A percentile compares a stretch with the other conserved stretches of the same genome.
Evolutionary conservation across 306 rosid species (phyloP).

Genomic region (Pueraria montana): DNA sequence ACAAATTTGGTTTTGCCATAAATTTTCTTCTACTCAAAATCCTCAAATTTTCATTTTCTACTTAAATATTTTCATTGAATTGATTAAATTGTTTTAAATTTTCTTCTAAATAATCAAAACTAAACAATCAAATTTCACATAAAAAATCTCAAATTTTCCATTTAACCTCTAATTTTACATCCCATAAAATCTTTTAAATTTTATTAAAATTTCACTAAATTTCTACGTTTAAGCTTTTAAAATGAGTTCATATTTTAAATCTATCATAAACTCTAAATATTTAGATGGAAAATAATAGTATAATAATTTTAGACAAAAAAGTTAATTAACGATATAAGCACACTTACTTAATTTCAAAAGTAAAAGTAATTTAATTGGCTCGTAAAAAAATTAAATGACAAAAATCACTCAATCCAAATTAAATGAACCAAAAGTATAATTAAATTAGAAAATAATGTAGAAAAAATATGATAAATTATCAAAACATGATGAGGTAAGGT

Average conservation of each 20-base stretch:
- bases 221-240: background rate
- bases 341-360: background rate
- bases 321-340: background rate
- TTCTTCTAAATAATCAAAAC: background rate
- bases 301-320: background rate
- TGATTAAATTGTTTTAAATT: background rate
- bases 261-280: background rate
- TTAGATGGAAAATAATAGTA: background rate
- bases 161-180: background rate
- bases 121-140: background rate
- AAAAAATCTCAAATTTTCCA: background rate
- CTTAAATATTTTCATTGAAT: background rate
- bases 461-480: background rate
- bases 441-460: background rate
- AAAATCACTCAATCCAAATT: background rate
- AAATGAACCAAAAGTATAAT: background rate
- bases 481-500: slow-evolving; percentile 29
- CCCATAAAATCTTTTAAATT: background rate
- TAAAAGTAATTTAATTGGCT: background rate
- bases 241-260: background rate
- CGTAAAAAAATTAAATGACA: background rate
- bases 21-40: background rate
- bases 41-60: background rate
- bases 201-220: background rate
- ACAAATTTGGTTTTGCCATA: background rate